Evolutionary conservation across 495 filamentous ascomycete genomes (phyloP), one percentile per base, ranked within the genome.

Genomic region (Penicillium lividum): DNA sequence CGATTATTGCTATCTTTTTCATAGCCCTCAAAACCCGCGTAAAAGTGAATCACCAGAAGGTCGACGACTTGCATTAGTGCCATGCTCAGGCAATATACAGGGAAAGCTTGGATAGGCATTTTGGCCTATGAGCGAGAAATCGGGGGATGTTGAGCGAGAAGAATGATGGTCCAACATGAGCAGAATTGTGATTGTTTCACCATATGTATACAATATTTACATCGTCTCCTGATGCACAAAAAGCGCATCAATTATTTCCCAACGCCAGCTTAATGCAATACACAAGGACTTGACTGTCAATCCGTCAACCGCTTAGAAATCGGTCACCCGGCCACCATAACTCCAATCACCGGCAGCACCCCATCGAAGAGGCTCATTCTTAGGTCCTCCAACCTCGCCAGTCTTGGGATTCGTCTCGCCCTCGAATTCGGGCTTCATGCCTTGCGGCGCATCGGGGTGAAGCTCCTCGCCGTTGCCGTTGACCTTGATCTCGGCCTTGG

Each of bases 281-380:
- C 50, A 38, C 33, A 7, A 38, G 16, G 29, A 27, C 15, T 36
- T 25, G 50, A 40, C 18, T 9, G 49, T 13, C 18, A 53, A 52
- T 27, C 31, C 44, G 22, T 49, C 27, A 16, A 52, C 13, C 28
- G 9, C n/a, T 55, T 56, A 98, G 69, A 98, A 98, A 76, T 98
- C 94, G 18, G 94, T 98, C 27, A 94, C 93, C 54, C 94, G 78
- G 38, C 94, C 94, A 75, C 97, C 97, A 73, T 89, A 98, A 66
- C 91, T 97, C 86, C 92, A 98, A 76, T 98, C 94, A 1, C 91
- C 89, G 3, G 63, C 71, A 28, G 77, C 69, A 0, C 92, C 92
- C 93, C 93, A 97, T 53, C 93, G 80, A 64, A 98, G 62, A 44
- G 94, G 94, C 75, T 98, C 94, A 72, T 97, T 98, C 84, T 98